Evolutionary conservation across 140 eudicot species (phyloP).

Genomic region (Cichorium intybus): DNA sequence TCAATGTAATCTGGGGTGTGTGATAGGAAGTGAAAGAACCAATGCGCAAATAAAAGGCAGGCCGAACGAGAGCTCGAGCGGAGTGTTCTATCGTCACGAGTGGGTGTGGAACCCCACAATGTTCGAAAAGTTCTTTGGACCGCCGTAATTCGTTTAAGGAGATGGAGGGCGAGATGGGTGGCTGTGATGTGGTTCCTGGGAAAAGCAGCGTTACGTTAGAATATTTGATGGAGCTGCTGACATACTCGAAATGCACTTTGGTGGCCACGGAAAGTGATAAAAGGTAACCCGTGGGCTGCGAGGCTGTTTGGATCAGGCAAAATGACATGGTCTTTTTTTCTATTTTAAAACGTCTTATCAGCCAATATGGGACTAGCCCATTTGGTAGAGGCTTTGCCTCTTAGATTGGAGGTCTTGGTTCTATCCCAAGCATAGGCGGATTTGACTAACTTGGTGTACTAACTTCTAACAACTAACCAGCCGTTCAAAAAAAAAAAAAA

Average conservation of each 20-base stretch:
- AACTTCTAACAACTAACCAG: no score
- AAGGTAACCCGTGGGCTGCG: not conserved
- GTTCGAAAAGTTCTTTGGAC: conserved; percentile 7
- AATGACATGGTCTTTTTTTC: no score
- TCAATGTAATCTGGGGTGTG: conserved; percentile 4
- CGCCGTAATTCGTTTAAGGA: not conserved
- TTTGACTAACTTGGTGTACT: no score
- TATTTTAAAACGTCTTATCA: no score
- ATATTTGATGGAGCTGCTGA: conserved; percentile 5
- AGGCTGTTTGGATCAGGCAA: not conserved
- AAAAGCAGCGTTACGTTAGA: conserved; percentile 14
- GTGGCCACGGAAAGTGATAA: conserved; percentile 17
- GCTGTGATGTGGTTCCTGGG: conserved; percentile 9
- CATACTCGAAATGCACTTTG: not conserved
- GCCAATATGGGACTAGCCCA: no score
- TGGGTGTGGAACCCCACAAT: conserved; percentile 4
- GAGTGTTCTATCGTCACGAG: conserved; percentile 9
- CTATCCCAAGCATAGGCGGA: no score
- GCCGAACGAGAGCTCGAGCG: not conserved
- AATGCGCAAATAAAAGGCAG: not conserved
- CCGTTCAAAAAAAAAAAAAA: no score
- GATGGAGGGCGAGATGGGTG: conserved; percentile 24
- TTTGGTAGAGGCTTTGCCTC: no score
- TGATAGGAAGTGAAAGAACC: not conserved
- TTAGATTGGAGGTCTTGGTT: no score